Evolutionary conservation across 805 yeast species (phyloP), one percentile per base, ranked within the genome.

Genomic region (Spathaspora arborariae): DNA sequence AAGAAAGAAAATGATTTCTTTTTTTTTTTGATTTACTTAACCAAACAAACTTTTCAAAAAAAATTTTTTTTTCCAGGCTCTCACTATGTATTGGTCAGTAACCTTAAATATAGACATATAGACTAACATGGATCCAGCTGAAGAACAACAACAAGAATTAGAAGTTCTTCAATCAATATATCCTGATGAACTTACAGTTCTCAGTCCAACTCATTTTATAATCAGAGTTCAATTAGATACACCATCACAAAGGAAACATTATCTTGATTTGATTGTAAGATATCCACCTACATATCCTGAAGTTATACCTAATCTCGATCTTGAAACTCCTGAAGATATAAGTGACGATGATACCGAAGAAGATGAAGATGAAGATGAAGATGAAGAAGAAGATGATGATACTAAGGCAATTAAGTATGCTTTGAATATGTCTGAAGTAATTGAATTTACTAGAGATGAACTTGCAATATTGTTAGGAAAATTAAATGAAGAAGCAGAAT

Each of bases 161-260:
- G 97, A 91, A 64, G 90, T 94, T 44, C 76, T 92, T 48, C 84
- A 88, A 60, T 84, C 95, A 15, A 92, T 92, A 46, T 92, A 94
- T 62, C 99, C 98, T 5, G 97, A 92, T 60, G 99, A 92, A 63
- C 67, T 88, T 26, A 67, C 61, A n/a, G 57, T 70, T 8, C 56
- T 73, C 30, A 59, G 78, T 1, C 64, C 71, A 34, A 30, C 46
- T 10, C 15, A 42, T 27, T 87, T 80, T 60, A 72, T 79, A 38
- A 76, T 92, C 30, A 70, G 70, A 42, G 55, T 89, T n/a, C 57
- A 61, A 18, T 70, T 91, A 40, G 97, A 92, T 54, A 82, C 92
- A 2, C 74, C 76, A 4, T 74, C 88, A 7, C 81, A 75, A 20
- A 70, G 81, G 37, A 70, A 67, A 18, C 94, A 87, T 58, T 64